phyloP scores from a whole-genome alignment of 768 basidiomycete genomes.

The Scleroderma citrinum region DNA sequence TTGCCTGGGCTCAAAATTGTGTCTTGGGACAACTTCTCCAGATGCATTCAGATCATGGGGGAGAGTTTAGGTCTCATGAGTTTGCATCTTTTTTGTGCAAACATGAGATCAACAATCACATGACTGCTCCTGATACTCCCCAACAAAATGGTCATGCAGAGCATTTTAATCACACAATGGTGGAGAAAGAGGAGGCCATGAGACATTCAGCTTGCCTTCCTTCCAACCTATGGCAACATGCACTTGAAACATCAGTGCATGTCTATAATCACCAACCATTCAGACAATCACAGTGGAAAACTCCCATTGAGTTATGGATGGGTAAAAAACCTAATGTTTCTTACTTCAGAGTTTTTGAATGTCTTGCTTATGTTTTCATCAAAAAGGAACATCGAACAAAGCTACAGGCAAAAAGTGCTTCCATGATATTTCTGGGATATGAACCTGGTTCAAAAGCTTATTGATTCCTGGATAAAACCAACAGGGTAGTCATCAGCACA shows the following conservation, averaged over 20 bases:
- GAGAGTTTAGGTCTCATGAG: neutral
- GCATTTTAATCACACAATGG: neutral
- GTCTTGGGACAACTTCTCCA: no score
- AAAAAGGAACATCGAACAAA: neutral
- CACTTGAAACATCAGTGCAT: neutral
- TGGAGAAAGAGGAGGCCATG: neutral
- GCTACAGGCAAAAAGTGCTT: neutral
- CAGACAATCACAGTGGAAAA: neutral
- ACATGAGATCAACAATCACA: neutral
- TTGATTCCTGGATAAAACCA: neutral
- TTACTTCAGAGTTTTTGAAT: neutral
- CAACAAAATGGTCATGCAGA: neutral
- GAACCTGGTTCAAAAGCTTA: neutral
- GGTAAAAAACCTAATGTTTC: neutral
- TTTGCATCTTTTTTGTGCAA: neutral
- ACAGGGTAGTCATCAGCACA: neutral
- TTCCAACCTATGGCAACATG: neutral
- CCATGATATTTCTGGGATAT: neutral
- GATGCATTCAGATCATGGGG: neutral
- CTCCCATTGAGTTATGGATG: no score
- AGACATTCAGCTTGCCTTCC: no score
- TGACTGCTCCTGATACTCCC: neutral
- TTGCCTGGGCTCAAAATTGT: no score
- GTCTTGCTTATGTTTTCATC: neutral
- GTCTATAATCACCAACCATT: neutral